phyloP scores from a whole-genome alignment of 352 stramenopile species.

The Elongisporangium undulatum region DNA sequence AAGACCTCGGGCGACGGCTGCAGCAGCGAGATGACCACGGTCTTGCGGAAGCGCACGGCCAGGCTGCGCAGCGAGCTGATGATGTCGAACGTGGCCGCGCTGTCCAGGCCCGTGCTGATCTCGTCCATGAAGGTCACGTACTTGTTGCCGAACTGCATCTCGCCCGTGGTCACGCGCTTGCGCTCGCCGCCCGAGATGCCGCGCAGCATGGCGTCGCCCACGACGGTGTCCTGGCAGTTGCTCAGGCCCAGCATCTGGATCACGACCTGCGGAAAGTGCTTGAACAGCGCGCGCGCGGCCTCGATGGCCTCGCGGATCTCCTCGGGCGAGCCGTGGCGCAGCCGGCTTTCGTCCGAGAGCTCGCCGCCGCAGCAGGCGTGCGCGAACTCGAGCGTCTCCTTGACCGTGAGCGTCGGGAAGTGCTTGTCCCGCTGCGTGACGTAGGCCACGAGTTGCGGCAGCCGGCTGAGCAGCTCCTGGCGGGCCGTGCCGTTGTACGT shows the following conservation, averaged over 20 bases:
- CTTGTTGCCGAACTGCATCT: conserved; percentile 49
- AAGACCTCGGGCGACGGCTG: conserved; percentile 89
- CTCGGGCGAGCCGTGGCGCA: conserved; percentile 21
- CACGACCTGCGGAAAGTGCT: conserved; percentile 26
- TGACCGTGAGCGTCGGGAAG: conserved; percentile 39
- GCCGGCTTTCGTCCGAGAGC: conserved; percentile 12
- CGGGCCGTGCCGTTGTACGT: conserved; percentile 21
- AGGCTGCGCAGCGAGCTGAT: conserved; percentile 29
- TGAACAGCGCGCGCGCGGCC: conserved; percentile 3
- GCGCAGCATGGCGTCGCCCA: conserved; percentile 25
- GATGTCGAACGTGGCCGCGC: conserved; percentile 86
- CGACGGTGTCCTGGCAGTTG: conserved; percentile 14
- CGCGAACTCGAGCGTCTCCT: conserved; percentile 50
- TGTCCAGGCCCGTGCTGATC: conserved; percentile 89
- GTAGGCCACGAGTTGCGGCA: conserved; percentile 47
- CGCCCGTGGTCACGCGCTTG: conserved; percentile 27
- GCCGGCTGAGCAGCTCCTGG: conserved; percentile 11
- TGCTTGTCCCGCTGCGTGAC: conserved; percentile 45
- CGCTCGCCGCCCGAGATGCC: conserved; percentile 38
- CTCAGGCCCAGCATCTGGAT: conserved; percentile 23
- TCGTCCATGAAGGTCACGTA: conserved; percentile 78
- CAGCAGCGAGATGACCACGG: conserved; percentile 61
- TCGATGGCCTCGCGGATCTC: conserved; percentile 18
- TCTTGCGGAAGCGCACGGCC: conserved; percentile 31
- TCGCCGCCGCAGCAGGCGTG: conserved; percentile 27